Evolutionary conservation across 1,139 yeast genomes (phyloP), one percentile per base, ranked within the genome.

Genomic region (Protomyces macrosporus): DNA sequence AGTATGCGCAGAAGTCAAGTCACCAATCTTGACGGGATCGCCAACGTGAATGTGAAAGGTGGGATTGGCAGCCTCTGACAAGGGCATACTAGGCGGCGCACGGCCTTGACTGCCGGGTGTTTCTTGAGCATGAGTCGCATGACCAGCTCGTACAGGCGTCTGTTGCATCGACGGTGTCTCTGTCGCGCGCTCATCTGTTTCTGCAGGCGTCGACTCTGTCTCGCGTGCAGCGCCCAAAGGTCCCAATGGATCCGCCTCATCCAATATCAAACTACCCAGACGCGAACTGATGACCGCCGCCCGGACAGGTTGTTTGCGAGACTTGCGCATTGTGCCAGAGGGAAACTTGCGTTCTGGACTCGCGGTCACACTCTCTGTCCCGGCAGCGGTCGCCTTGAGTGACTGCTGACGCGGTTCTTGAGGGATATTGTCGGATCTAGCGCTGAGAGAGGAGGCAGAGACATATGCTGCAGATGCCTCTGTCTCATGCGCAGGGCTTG

Each of bases 11-110:
- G 86, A 83, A 0, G 98, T 85, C 60, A 91, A 76, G 69, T 93
- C 98, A 3, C 97, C 97, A 2, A 93, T 91, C 74, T 89, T 90
- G 72, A 85, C 82, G 0, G 98, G 98, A 73, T 93, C 97, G 1
- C 95, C 95, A 1, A 91, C 96, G 0, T 85, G 75, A 52, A 91
- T 86, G 4, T 82, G 84, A 68, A 88, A 81, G 34, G 63, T 55
- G 1, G 69, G 68, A 34, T 61, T 68, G n/a, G 66, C 67, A 4
- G 69, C 68, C 52, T 68, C 65, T 45, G 56, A 66, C n/a, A 64
- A 37, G 5, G 67, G 65, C 42, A 65, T 53, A 32, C 63, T 54
- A 12, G 23, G 54, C 4, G n/a, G 4, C 10, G 14, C 35, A 34
- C 30, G 48, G 4, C 48, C 30, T 16, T 6, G 35, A 36, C 35